Base-by-base conservation (phyloP, 768 basidiomycete genomes). In the Cubamyces lactineus region DNA sequence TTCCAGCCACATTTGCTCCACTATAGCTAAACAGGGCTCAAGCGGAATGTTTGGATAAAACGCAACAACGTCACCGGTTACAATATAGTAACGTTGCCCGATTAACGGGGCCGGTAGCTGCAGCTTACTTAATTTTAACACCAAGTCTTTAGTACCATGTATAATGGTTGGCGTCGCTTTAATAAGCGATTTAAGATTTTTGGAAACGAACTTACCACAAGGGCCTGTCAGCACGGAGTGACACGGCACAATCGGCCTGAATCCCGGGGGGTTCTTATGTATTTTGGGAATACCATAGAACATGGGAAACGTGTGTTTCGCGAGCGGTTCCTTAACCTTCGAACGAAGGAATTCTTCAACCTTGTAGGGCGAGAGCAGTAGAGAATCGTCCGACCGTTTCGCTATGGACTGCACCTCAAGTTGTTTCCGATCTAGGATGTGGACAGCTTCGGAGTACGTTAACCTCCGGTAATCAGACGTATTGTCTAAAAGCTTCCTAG, bases 241-340 rank as follows among this genome's bases (percentile, higher is more conserved):
- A 59, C 75, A 76, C 9, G 75, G 75, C 43, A 76, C 62, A 19
- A 76, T 76, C n/a, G n/a, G n/a, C n/a, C n/a, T n/a, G n/a, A n/a
- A n/a, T n/a, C n/a, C n/a, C n/a, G n/a, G n/a, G n/a, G n/a, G n/a
- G n/a, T n/a, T n/a, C n/a, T n/a, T n/a, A n/a, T n/a, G n/a, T n/a
- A n/a, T n/a, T n/a, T n/a, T n/a, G n/a, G n/a, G n/a, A n/a, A n/a
- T n/a, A n/a, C n/a, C n/a, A n/a, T n/a, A n/a, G n/a, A n/a, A n/a
- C n/a, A n/a, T n/a, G n/a, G n/a, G n/a, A n/a, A n/a, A n/a, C n/a
- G n/a, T n/a, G n/a, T n/a, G n/a, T n/a, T n/a, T n/a, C n/a, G n/a
- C n/a, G n/a, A n/a, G n/a, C n/a, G n/a, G n/a, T n/a, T n/a, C n/a
- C n/a, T n/a, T n/a, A n/a, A n/a, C n/a, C n/a, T n/a, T n/a, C n/a